Evolutionary conservation across 1,284 basidiomycete genomes (phyloP).

Genomic region (Xerocomus amazonicus): DNA sequence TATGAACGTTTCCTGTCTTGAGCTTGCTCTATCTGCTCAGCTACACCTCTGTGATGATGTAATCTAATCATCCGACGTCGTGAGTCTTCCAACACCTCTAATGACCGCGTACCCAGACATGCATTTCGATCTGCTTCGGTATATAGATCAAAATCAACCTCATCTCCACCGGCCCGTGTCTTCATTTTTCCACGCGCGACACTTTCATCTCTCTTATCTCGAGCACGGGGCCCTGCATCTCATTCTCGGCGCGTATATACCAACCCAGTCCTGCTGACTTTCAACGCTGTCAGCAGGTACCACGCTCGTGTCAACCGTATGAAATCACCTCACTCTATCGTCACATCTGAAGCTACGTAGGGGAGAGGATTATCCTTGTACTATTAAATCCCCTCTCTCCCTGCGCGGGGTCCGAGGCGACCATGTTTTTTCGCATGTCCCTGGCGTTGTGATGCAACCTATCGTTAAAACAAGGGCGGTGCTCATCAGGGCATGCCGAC

Average conservation of each 20-base stretch:
- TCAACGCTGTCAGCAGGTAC: conserved; percentile 9
- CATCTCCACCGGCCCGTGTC: conserved; percentile 3
- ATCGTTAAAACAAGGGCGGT: conserved; percentile 22
- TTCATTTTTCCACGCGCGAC: conserved; percentile 2
- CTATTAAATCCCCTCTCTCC: conserved; percentile 4
- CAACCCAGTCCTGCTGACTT: conserved; percentile 8
- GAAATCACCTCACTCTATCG: conserved; percentile 29
- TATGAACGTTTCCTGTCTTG: no score
- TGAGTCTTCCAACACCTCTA: neutral
- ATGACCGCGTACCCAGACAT: no score
- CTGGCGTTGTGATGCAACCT: conserved; percentile 27
- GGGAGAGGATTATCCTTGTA: neutral
- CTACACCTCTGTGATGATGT: neutral
- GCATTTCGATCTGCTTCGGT: no score
- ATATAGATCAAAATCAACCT: conserved; percentile 1
- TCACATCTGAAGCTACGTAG: conserved; percentile 10
- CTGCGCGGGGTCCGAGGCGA: conserved; percentile 34
- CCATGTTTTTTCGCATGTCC: conserved; percentile 21
- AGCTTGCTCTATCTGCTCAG: no score
- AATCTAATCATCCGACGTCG: neutral
- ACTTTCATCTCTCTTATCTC: neutral
- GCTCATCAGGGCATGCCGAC: conserved; percentile 9
- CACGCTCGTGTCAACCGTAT: conserved; percentile 15
- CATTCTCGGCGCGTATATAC: conserved; percentile 6
- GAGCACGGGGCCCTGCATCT: neutral